phyloP scores from a whole-genome alignment of 495 filamentous ascomycete genomes.

The Cercophora scortea region DNA sequence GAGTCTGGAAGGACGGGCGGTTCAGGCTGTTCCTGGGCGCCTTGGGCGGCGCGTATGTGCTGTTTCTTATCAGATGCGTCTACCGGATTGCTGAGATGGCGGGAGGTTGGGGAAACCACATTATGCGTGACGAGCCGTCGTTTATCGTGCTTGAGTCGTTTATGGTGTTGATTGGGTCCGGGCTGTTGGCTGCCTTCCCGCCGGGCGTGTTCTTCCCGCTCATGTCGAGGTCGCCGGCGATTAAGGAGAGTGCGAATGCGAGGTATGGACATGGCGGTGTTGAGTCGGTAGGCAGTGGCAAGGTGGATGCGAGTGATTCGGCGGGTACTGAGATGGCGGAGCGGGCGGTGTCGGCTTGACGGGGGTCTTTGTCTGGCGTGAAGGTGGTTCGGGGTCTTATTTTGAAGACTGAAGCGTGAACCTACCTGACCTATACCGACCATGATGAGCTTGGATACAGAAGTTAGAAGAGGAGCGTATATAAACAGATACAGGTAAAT shows the following conservation, averaged over 20 bases:
- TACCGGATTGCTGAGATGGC: conserved; percentile 65
- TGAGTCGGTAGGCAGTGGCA: too few species aligned
- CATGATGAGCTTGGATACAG: too few species aligned
- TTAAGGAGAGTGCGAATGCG: neutral
- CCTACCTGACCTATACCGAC: too few species aligned
- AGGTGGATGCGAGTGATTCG: too few species aligned
- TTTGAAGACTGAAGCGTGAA: too few species aligned
- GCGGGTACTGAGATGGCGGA: too few species aligned
- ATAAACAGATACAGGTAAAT: too few species aligned
- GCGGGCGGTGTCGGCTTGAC: too few species aligned
- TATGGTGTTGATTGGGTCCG: conserved; percentile 30
- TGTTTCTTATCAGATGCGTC: conserved; percentile 58
- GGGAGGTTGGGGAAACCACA: conserved; percentile 57
- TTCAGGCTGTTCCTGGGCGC: conserved; percentile 47
- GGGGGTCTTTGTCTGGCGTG: too few species aligned
- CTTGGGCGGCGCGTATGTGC: conserved; percentile 47
- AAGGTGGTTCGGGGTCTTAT: too few species aligned
- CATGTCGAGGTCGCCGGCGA: conserved; percentile 18
- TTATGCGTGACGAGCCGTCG: conserved; percentile 59
- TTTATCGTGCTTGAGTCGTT: conserved; percentile 55
- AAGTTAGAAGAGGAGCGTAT: too few species aligned
- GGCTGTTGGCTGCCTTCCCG: conserved; percentile 26
- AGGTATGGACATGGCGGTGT: too few species aligned
- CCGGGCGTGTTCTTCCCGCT: conserved; percentile 34
- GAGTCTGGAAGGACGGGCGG: conserved; percentile 24